Base-by-base conservation (phyloP, 495 filamentous ascomycete genomes). In the Trichoderma gamsii region DNA sequence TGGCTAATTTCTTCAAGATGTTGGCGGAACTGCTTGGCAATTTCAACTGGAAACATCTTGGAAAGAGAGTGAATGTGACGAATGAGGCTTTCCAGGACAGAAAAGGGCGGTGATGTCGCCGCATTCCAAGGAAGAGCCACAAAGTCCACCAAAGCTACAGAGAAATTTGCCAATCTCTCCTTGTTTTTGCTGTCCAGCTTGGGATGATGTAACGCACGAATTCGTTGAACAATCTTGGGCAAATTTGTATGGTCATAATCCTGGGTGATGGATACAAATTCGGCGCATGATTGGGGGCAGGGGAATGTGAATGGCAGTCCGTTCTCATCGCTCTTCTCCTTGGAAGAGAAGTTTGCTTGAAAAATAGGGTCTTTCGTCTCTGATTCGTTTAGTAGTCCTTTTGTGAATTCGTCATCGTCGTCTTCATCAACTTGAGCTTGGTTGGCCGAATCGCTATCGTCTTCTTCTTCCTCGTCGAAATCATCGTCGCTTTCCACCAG, bases 171-270 rank as follows among this genome's bases (percentile, higher is more conserved):
- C 15, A 99, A 85, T 71, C 90, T 92, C 61, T 81, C 83, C 75
- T 97, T 97, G 79, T 99, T 98, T 46, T 89, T 86, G 69, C 80
- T 84, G 66, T 86, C 83, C 51, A 98, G 83, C 71, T 93, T 93
- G n/a, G 93, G 90, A 72, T 97, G 92, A 73, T 98, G 88, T 13
- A 97, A 77, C 7, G 92, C 88, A 73, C 95, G 85, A 71, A 99
- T 96, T 59, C 93, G 85, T 73, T 94, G 92, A 52, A 97, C 80
- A n/a, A 96, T 85, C 1, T 86, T 88, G 8, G 92, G 90, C 0
- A 93, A 75, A 70, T 95, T 86, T 4, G 87, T 72, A 7, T 83
- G 69, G 0, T 87, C 71, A 41, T 92, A 79, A 41, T 78, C 78
- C 68, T 85, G 76, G 61, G 89, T 85, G 5, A 89, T 84, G 38